These are phyloP conservation scores for Nicotiana otophora DNA, from an alignment of 257 asterid species.

Conservation along the genomic window DNA sequence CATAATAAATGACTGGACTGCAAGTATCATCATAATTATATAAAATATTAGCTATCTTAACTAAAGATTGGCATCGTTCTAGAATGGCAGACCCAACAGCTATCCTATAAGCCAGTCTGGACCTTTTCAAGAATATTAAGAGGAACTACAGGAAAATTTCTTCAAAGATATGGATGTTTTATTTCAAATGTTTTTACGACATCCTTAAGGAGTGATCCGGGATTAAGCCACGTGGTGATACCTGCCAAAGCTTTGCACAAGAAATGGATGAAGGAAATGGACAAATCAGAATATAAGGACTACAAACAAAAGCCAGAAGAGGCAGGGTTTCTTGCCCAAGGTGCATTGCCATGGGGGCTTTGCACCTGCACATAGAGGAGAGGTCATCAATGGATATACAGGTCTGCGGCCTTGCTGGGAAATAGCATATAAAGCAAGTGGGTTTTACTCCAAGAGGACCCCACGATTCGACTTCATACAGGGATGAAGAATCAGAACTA, in stretches of 20 bases:
- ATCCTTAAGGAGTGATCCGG: background rate
- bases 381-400: background rate
- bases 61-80: background rate
- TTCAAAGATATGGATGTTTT: background rate
- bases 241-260: background rate
- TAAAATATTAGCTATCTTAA: background rate
- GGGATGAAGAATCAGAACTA: constrained; percentile 8
- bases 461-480: background rate
- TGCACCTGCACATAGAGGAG: background rate
- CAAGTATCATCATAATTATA: background rate
- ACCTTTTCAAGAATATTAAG: background rate
- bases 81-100: background rate
- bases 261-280: background rate
- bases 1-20: background rate
- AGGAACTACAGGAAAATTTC: background rate
- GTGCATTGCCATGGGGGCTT: background rate
- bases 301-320: background rate
- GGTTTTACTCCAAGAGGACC: background rate
- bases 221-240: no score
- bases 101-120: background rate
- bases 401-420: background rate
- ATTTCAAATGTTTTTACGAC: background rate
- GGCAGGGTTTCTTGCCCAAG: background rate
- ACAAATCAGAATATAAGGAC: background rate
- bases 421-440: background rate